Percentiles rank a stretch among this genome's conserved stretches.
These are phyloP conservation scores for Carallia brachiata DNA, from an alignment of 345 rosid genomes.

Conservation along the genomic window DNA sequence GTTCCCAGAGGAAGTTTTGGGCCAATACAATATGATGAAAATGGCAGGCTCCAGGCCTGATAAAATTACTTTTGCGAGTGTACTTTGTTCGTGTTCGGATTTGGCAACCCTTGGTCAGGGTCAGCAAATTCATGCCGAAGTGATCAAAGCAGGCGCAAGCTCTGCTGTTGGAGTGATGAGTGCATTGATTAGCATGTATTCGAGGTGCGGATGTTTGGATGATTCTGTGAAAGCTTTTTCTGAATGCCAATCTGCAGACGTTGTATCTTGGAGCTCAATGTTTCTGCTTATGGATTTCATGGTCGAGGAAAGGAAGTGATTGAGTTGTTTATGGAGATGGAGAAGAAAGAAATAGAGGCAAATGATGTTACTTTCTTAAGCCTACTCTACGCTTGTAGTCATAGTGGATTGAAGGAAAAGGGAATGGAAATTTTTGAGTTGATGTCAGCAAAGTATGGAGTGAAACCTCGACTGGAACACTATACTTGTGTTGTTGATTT, in stretches of 20 bases:
- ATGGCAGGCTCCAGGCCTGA: constrained; percentile 52
- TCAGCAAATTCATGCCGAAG: constrained; percentile 75
- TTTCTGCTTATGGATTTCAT: constrained; percentile 81
- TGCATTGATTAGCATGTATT: constrained; percentile 69
- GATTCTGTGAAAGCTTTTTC: constrained; percentile 56
- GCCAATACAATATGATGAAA: constrained; percentile 57
- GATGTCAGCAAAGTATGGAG: constrained; percentile 48
- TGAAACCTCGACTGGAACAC: constrained; percentile 56
- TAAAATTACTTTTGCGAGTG: constrained; percentile 60
- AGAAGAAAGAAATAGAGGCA: constrained; percentile 33
- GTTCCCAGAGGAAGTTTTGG: constrained; percentile 44
- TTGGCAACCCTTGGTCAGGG: constrained; percentile 70
- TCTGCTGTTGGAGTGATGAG: constrained; percentile 50
- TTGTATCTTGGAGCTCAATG: constrained; percentile 78
- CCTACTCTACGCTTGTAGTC: constrained; percentile 79
- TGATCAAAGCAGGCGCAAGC: constrained; percentile 50
- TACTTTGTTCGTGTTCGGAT: constrained; percentile 71
- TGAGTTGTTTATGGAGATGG: constrained; percentile 56
- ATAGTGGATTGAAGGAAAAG: constrained; percentile 64
- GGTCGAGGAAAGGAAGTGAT: constrained; percentile 63
- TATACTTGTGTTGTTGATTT: constrained; percentile 72
- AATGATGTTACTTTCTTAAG: constrained; percentile 66
- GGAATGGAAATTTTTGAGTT: constrained; percentile 54
- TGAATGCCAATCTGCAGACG: constrained; percentile 54
- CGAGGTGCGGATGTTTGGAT: constrained; percentile 69